These are phyloP conservation scores for Teunomyces gatunensis DNA, from an alignment of 805 yeast species.

Conservation along the genomic window DNA sequence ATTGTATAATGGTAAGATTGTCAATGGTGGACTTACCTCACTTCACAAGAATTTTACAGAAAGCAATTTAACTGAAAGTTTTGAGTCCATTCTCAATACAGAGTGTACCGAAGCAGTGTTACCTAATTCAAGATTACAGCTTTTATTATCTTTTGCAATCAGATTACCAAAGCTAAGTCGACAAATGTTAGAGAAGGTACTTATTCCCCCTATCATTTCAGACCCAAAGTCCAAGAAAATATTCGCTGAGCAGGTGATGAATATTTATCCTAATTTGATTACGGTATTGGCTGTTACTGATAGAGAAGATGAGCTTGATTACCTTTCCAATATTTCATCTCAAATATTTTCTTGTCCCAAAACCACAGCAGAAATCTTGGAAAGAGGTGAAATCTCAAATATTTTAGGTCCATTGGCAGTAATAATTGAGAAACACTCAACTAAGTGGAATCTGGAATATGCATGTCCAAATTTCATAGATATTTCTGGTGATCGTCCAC, in stretches of 20 bases:
- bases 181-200: constrained; percentile 42
- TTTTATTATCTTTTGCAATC: constrained; percentile 55
- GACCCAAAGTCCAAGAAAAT: constrained; percentile 45
- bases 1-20: constrained; percentile 24
- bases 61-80: not conserved
- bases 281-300: constrained; percentile 48
- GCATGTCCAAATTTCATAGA: constrained; percentile 32
- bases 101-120: not conserved
- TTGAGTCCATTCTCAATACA: not conserved
- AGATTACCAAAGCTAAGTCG: constrained; percentile 56
- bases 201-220: constrained; percentile 57
- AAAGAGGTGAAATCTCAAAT: constrained; percentile 37
- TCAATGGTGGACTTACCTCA: constrained; percentile 19
- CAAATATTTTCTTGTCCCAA: constrained; percentile 47
- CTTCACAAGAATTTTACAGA: constrained; percentile 10
- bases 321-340: constrained; percentile 29
- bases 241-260: constrained; percentile 53
- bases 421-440: constrained; percentile 41
- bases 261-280: constrained; percentile 51
- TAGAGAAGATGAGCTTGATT: constrained; percentile 47
- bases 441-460: constrained; percentile 34
- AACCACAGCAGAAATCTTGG: constrained; percentile 39
- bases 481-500: constrained; percentile 14
- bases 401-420: constrained; percentile 47
- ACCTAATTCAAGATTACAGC: constrained; percentile 53